A percentile compares a stretch with the other conserved stretches of the same genome.
phyloP scores from a whole-genome alignment of 495 filamentous ascomycete genomes.

The Aspergillus asperescens region DNA sequence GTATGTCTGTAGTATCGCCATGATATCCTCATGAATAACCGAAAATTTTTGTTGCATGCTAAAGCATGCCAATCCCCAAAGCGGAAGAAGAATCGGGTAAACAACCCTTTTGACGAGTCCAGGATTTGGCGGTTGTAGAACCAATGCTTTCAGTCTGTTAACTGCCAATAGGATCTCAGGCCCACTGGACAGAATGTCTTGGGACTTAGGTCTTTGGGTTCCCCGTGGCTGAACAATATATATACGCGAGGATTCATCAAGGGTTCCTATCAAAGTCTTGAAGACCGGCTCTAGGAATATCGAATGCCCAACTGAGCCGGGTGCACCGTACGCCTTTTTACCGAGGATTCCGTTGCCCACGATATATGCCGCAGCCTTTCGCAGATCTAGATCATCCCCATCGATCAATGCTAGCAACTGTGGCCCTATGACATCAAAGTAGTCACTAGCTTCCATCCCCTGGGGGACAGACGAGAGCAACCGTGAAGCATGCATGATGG shows the following conservation, averaged over 20 bases:
- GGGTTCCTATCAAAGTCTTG: conserved; percentile 52
- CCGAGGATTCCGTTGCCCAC: conserved; percentile 70
- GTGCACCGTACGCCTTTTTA: conserved; percentile 60
- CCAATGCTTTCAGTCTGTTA: conserved; percentile 50
- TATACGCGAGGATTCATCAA: conserved; percentile 22
- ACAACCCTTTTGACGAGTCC: conserved; percentile 66
- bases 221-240: conserved; percentile 21
- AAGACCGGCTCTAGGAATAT: conserved; percentile 63
- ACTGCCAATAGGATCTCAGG: conserved; percentile 39
- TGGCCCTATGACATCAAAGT: conserved; percentile 59
- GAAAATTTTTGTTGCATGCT: conserved; percentile 30
- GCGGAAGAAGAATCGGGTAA: conserved; percentile 55
- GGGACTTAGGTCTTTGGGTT: neutral
- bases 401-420: conserved; percentile 65
- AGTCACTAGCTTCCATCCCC: conserved; percentile 49
- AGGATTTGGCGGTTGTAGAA: conserved; percentile 66
- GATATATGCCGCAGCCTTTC: conserved; percentile 62
- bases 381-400: conserved; percentile 58
- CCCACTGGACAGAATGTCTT: conserved; percentile 21
- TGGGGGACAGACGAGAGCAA: conserved; percentile 60
- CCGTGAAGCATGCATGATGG: conserved; percentile 59
- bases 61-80: conserved; percentile 65
- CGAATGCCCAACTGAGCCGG: conserved; percentile 63
- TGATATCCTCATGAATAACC: conserved; percentile 27
- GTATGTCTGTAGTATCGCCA: conserved; percentile 41